phyloP scores from a whole-genome alignment of 192 early-diverging fungal genomes.

The Rhizoclosmatium globosum region DNA sequence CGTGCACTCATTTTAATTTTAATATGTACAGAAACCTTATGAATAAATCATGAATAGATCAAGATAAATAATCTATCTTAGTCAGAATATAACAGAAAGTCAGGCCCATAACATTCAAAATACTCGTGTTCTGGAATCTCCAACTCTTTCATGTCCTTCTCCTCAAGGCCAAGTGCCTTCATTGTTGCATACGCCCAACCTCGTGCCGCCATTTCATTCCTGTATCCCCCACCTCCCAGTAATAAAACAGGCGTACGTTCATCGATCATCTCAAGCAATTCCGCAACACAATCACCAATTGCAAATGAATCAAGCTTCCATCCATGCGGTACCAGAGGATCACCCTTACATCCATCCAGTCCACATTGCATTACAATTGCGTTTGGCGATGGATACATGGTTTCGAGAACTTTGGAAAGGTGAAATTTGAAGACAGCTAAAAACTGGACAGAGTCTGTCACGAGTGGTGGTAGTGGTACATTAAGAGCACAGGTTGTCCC shows the following conservation, averaged over 20 bases:
- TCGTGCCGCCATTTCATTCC: slow-evolving; percentile 85
- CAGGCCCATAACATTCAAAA: slow-evolving; percentile 39
- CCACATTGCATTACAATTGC: slow-evolving; percentile 94
- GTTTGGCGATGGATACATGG: slow-evolving; percentile 84
- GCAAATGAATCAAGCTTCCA: slow-evolving; percentile 38
- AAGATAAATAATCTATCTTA: no score
- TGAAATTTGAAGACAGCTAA: slow-evolving; percentile 40
- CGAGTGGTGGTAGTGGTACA: slow-evolving; percentile 31
- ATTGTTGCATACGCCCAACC: slow-evolving; percentile 92
- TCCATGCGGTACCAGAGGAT: slow-evolving; percentile 64
- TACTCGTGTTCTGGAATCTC: slow-evolving; percentile 49
- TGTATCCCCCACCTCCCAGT: slow-evolving; percentile 95
- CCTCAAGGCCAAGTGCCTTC: slow-evolving; percentile 61
- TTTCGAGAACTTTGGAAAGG: slow-evolving; percentile 66
- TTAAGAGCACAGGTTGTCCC: slow-evolving; percentile 40
- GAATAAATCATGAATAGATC: no score
- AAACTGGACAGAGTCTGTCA: not conserved
- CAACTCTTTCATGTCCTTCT: slow-evolving; percentile 1
- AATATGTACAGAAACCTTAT: no score
- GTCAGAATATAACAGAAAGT: not conserved
- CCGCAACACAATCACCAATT: slow-evolving; percentile 22
- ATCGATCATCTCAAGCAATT: slow-evolving; percentile 15
- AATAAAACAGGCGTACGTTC: slow-evolving; percentile 76
- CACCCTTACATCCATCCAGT: slow-evolving; percentile 85
- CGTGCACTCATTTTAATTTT: no score